These are phyloP conservation scores for Aspergillus unguis DNA, from an alignment of 2,329 filamentous ascomycete genomes.

Conservation along the genomic window DNA sequence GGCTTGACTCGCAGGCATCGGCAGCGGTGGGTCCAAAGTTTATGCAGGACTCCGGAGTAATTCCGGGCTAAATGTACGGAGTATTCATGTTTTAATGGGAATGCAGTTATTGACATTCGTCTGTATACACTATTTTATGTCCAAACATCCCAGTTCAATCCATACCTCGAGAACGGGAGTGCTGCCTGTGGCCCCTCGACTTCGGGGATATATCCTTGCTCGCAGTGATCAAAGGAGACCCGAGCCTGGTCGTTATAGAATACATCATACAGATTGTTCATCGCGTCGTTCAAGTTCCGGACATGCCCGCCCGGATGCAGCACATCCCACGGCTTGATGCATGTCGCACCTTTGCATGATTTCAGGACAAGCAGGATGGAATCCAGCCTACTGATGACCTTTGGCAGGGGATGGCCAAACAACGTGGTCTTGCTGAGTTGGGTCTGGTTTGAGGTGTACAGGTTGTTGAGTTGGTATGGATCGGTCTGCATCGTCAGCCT, in stretches of 20 bases:
- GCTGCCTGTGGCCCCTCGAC: constrained; percentile 34
- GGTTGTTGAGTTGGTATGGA: constrained; percentile 37
- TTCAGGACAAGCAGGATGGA: constrained; percentile 40
- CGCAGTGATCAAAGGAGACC: constrained; percentile 36
- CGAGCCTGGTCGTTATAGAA: constrained; percentile 34
- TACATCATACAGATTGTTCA: constrained; percentile 27
- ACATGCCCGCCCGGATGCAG: constrained; percentile 34
- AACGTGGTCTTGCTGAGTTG: background rate
- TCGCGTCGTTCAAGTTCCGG: constrained; percentile 29
- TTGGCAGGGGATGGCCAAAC: background rate
- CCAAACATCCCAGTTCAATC: constrained; percentile 19
- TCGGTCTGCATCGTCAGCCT: constrained; percentile 25
- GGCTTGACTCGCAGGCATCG: background rate
- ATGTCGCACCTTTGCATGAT: constrained; percentile 36
- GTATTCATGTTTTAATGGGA: background rate
- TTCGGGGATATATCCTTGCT: constrained; percentile 34
- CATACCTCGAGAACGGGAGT: constrained; percentile 11
- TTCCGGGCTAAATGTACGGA: too few species aligned
- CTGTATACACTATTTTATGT: background rate
- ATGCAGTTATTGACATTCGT: background rate
- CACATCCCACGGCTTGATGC: constrained; percentile 37
- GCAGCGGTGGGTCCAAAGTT: too few species aligned
- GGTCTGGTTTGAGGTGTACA: constrained; percentile 17
- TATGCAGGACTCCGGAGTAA: too few species aligned
- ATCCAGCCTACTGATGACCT: constrained; percentile 29